Conservation (phyloP, 495 filamentous ascomycete genomes). For the Podospora conica region DNA sequence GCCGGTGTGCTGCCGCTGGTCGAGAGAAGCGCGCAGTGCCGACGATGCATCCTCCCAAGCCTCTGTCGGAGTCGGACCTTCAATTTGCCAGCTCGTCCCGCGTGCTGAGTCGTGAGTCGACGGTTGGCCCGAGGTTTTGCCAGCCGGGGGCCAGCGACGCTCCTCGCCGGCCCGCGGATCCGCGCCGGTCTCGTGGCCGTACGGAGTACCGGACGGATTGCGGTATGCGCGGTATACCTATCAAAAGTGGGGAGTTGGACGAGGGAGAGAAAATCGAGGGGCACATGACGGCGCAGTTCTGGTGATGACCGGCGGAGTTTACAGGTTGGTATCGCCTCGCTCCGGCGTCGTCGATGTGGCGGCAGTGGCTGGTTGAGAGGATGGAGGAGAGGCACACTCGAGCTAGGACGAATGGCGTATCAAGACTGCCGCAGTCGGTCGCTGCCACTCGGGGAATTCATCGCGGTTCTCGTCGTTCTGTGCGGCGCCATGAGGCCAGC, state of each 20-base stretch:
- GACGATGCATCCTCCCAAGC: background rate
- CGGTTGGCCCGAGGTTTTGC: conserved; percentile 17
- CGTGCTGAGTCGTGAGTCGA: background rate
- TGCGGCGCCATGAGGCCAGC: background rate
- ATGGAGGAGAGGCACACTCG: background rate
- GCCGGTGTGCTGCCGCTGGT: background rate
- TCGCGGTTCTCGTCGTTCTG: background rate
- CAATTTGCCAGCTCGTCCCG: background rate
- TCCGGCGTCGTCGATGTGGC: background rate
- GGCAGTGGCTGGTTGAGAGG: too few relatives aligned
- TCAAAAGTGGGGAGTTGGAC: conserved; percentile 5
- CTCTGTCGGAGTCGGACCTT: background rate
- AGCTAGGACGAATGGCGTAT: background rate
- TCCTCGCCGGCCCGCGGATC: conserved; percentile 16
- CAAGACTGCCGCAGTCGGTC: background rate
- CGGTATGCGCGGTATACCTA: background rate
- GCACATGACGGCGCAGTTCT: conserved; percentile 2
- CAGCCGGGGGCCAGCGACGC: conserved; percentile 6
- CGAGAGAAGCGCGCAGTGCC: background rate
- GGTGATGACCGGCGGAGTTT: background rate
- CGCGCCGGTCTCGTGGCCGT: conserved; percentile 1
- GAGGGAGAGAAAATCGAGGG: background rate
- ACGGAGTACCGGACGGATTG: background rate
- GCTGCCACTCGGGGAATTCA: background rate
- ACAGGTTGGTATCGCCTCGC: background rate